Evolutionary conservation across 768 basidiomycete species (phyloP), one percentile per base, ranked within the genome.

Genomic region (Lactifluus subvellereus): DNA sequence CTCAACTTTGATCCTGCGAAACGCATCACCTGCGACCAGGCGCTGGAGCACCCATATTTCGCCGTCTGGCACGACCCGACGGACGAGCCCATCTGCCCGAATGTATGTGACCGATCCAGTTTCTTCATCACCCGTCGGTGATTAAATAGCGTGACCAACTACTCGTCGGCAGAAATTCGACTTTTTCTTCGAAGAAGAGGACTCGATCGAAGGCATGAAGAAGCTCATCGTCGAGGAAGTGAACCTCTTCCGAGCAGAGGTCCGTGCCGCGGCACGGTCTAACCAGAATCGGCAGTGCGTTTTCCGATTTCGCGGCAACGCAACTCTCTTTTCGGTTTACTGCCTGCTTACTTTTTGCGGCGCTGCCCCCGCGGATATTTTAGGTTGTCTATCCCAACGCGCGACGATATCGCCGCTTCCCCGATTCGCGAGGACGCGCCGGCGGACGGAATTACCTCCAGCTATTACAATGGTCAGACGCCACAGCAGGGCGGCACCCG

Each of bases 51-150:
- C 72, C 94, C 95, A 2, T 99, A 98, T 76, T 77, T 92, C 64
- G 84, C 89, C 64, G 97, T 98, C 11, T 99, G 97, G 97, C 95
- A 98, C 72, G 97, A 98, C 73, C 94, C 94, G 20, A 85, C 90
- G 10, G 95, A 98, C 72, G 95, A 97, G 74, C 95, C 95, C 0
- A 69, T 83, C 42, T 97, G 94, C 73, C 85, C 91, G 42, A 74
- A 82, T 54, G 94, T 93, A 68, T 69, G 80, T 75, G 55, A 57
- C 27, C 27, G 27, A 27, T 27, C 27, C 27, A 27, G 27, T 27
- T 27, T 27, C 27, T 2, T 2, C 27, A 27, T 27, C 27, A 27
- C 2, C 27, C 27, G 27, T 27, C 27, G 27, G 27, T 27, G 27
- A 27, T 27, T 27, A 27, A 27, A 3, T 27, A 27, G 27, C 27